Percentiles rank a stretch among this genome's conserved stretches.
These are phyloP conservation scores for Chaetomium strumarium DNA, from an alignment of 2,329 filamentous ascomycete species.

Conservation along the genomic window DNA sequence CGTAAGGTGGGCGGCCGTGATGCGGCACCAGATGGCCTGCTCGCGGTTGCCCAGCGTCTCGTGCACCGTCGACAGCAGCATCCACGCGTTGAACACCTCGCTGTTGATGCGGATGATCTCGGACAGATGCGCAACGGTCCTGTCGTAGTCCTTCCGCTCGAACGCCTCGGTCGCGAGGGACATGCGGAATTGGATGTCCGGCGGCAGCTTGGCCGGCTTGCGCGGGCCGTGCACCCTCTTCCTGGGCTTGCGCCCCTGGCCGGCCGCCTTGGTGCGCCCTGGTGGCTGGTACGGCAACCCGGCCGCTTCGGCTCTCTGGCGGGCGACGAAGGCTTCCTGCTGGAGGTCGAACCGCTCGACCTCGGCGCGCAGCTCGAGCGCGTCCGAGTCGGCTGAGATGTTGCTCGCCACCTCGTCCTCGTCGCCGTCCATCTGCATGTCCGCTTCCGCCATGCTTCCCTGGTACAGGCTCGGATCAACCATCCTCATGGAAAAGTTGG, in stretches of 20 bases:
- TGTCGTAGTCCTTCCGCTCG: slow-evolving; percentile 54
- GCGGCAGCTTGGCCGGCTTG: slow-evolving; percentile 61
- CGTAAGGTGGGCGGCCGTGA: slow-evolving; percentile 57
- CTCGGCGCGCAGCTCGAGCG: slow-evolving; percentile 34
- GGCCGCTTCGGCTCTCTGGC: slow-evolving; percentile 25
- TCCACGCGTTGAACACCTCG: slow-evolving; percentile 61
- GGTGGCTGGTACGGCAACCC: slow-evolving; percentile 13
- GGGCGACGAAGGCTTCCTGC: slow-evolving; percentile 31
- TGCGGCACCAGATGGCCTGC: slow-evolving; percentile 53
- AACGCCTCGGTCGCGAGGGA: slow-evolving; percentile 63
- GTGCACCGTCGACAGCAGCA: slow-evolving; percentile 54
- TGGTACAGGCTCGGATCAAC: slow-evolving; percentile 15
- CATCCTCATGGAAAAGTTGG: slow-evolving; percentile 12
- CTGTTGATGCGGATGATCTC: slow-evolving; percentile 64
- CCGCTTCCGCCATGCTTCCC: neutral
- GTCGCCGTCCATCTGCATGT: slow-evolving; percentile 15
- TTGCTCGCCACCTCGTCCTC: slow-evolving; percentile 25
- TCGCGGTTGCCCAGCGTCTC: slow-evolving; percentile 53
- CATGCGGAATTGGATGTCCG: slow-evolving; percentile 64
- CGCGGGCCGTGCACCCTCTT: slow-evolving; percentile 37
- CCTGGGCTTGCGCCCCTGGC: slow-evolving; percentile 6
- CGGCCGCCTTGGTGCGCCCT: neutral
- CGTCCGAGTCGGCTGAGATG: slow-evolving; percentile 37
- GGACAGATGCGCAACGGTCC: slow-evolving; percentile 52
- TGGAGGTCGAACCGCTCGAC: slow-evolving; percentile 35